Base-by-base conservation (phyloP, 805 yeast genomes). In the Scheffersomyces ergatensis region DNA sequence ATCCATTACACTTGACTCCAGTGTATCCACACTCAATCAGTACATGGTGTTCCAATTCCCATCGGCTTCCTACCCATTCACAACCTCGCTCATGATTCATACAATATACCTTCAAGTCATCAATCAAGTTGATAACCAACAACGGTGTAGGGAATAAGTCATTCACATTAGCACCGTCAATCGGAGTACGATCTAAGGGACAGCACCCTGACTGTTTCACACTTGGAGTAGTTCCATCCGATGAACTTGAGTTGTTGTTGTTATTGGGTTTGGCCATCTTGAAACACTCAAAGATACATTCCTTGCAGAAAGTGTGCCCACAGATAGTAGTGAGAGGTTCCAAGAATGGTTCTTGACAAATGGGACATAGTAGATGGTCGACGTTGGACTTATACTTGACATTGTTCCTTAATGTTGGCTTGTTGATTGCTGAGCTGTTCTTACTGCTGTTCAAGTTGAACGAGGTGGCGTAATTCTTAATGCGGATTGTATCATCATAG, bases 221-320 rank as follows among this genome's bases (percentile, higher is more conserved):
- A 19, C 21, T 19, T 18, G 5, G 40, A 4, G 23, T 36, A 21
- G 6, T 21, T 6, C 9, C 9, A 21, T 21, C 9, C n/a, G n/a
- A n/a, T 8, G 13, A 15, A 11, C 41, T 37, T 17, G 24, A 24
- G 14, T 30, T 34, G 13, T 34, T 33, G 11, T 19, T 33, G 19
- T 27, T 29, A 15, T 29, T 33, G 17, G 15, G 31, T 47, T 57
- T 33, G 55, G 72, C 34, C 70, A 50, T 39, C 57, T 61, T 68
- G 19, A 77, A 55, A 34, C 76, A 67, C 47, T 74, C 79, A 38
- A 55, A 49, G 4, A 82, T 62, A 51, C 89, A 82, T 9, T 60
- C 65, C 40, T 67, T 65, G 57, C 89, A 83, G 49, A 82, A 83
- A 0, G 85, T 79, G 53, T 83, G 89, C 1, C 85, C 85, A 60